phyloP scores from a whole-genome alignment of 495 filamentous ascomycete genomes.

The Talaromyces liani region DNA sequence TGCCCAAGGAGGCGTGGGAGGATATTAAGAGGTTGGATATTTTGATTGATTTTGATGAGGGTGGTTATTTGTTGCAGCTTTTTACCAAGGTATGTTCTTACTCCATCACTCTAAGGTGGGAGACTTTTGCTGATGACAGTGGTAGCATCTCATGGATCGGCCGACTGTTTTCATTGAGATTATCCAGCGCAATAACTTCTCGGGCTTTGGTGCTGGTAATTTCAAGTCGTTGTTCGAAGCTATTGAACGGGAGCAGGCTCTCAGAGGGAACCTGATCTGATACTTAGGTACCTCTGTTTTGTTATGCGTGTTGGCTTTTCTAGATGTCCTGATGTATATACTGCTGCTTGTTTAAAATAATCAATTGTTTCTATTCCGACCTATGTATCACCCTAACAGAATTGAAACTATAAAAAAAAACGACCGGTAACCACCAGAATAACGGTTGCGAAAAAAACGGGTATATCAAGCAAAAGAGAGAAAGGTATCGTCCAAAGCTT shows the following conservation, averaged over 20 bases:
- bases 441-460: background rate
- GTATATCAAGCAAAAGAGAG: background rate
- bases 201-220: conserved; percentile 89
- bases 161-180: conserved; percentile 94
- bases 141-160: conserved; percentile 74
- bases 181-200: conserved; percentile 80
- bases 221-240: conserved; percentile 92
- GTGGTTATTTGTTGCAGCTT: conserved; percentile 74
- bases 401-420: background rate
- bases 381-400: background rate
- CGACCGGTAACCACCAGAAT: background rate
- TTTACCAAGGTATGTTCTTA: conserved; percentile 62
- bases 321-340: background rate
- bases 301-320: background rate
- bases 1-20: conserved; percentile 68
- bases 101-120: background rate
- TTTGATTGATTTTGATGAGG: conserved; percentile 86
- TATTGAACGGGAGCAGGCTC: conserved; percentile 80
- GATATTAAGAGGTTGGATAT: conserved; percentile 67
- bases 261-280: conserved; percentile 65
- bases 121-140: conserved; percentile 15
- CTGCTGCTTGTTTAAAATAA: background rate
- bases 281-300: background rate
- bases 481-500: conserved; percentile 1
- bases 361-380: background rate